Conservation (phyloP, 306 rosid genomes). For the Cicer yamashitae region DNA sequence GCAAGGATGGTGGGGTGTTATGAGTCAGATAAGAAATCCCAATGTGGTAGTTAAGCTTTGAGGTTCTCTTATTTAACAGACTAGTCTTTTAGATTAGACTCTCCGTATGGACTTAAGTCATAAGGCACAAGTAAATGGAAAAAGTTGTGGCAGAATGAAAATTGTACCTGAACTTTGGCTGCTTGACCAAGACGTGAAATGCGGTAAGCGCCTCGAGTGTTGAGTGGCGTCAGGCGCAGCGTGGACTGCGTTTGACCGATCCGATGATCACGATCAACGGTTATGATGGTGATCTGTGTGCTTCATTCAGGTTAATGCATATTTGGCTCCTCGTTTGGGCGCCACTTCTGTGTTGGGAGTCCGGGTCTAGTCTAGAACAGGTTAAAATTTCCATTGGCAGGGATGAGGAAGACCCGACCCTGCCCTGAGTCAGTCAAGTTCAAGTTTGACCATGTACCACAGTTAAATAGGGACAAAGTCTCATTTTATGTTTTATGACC, state of each 20-base stretch:
- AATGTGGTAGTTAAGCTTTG: no score
- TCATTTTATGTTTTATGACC: not conserved
- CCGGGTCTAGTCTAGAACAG: not conserved
- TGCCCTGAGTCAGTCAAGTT: not conserved
- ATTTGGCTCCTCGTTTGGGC: not conserved
- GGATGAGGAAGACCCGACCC: not conserved
- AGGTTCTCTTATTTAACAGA: no score
- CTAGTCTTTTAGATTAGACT: no score
- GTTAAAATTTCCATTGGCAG: not conserved
- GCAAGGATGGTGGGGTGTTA: not conserved
- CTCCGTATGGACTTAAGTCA: no score
- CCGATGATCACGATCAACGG: not conserved
- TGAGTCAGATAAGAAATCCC: no score
- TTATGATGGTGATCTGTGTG: not conserved
- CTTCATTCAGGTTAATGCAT: not conserved
- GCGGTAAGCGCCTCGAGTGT: not conserved
- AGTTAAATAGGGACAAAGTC: not conserved
- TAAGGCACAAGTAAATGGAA: not conserved
- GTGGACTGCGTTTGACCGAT: not conserved
- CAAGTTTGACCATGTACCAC: not conserved
- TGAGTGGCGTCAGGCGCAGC: not conserved
- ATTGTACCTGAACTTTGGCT: not conserved
- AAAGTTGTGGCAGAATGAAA: not conserved
- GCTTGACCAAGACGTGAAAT: not conserved
- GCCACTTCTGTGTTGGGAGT: not conserved